A percentile compares a stretch with the other conserved stretches of the same genome.
phyloP scores from a whole-genome alignment of 257 asterid species.

The Plantago elongata region DNA sequence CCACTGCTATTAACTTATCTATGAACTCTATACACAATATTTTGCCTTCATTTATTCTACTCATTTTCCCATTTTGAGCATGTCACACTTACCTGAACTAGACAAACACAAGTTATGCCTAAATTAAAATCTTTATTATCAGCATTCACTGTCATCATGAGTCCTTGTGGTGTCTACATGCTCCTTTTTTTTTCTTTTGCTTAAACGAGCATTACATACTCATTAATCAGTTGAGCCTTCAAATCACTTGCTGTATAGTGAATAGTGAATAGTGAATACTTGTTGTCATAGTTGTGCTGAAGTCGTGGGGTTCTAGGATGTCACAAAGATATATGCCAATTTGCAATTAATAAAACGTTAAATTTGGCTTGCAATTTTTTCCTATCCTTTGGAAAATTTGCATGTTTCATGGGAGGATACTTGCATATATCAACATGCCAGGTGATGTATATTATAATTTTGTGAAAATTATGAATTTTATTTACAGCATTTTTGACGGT shows the following conservation, averaged over 20 bases:
- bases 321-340: background rate
- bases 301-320: constrained; percentile 4
- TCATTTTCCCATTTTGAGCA: background rate
- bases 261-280: constrained; percentile 14
- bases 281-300: constrained; percentile 8
- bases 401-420: background rate
- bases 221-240: constrained; percentile 1
- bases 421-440: no score
- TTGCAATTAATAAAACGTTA: constrained; percentile 1
- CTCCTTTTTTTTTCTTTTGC: no score
- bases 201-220: no score
- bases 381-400: constrained; percentile 1
- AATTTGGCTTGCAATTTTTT: constrained; percentile 6
- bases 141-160: no score
- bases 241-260: constrained; percentile 5
- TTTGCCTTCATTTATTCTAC: background rate
- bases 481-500: constrained; percentile 78
- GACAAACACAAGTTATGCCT: no score
- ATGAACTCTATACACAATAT: background rate
- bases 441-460: background rate
- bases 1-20: constrained; percentile 14
- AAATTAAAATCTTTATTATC: no score
- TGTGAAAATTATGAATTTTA: constrained; percentile 17
- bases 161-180: no score
- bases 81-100: no score